Evolutionary conservation across 148 eudicot species (phyloP), one percentile per base, ranked within the genome.

Genomic region (Rhododendron molle): DNA sequence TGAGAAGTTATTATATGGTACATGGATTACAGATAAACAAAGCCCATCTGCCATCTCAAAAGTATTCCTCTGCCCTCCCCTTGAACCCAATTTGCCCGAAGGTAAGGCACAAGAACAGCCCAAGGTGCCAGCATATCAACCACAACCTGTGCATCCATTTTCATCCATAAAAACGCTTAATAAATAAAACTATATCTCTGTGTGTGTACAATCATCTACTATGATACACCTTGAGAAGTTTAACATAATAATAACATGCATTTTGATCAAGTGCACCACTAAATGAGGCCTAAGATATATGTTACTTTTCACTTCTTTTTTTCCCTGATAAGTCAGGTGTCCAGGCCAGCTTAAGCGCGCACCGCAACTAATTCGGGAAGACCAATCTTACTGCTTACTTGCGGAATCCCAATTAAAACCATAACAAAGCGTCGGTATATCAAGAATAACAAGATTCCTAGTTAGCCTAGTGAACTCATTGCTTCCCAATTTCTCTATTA

Each of bases 21-120:
- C 86, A 84, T 62, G 16, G 32, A 54, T 62, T 21, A 81, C 83
- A 83, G 43, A 78, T 30, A 32, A 84, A 12, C 23, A 65, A 67
- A 38, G 30, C 18, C 97, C 13, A 32, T 52, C 23, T 54, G 32
- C 40, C 30, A 52, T 77, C 81, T 91, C 85, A 90, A 80, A 97
- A 97, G 93, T 97, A 95, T 20, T 92, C 93, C 46, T 97, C 98
- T 62, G 96, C 88, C 96, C 99, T 94, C 20, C 99, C 99, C 88
- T 97, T 97, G 93, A 97, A 95, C 43, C 98, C 99, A 90, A 97
- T 97, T 89, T 97, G 98, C 62, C 99, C 99, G 85, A 97, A 97
- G 74, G 99, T 97, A 18, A 95, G 95, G 93, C 89, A 85, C 52
- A 97, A 12, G 89, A 97, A 97, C 85, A 97, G 90, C 65, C 88